Conservation (phyloP, 1,284 basidiomycete species). For the Cerioporus squamosus region DNA sequence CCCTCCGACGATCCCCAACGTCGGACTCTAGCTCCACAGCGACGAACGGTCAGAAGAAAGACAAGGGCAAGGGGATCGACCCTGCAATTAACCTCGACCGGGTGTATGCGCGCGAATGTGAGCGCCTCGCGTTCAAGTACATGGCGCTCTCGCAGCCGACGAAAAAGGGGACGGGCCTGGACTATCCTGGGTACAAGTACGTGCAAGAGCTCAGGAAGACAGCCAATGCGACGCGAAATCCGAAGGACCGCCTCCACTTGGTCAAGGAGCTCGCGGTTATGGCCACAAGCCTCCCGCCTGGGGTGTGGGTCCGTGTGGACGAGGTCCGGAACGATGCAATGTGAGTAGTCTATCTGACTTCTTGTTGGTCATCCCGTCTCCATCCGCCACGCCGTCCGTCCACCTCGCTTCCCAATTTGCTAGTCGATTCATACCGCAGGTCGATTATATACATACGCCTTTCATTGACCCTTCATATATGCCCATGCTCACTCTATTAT, state of each 20-base stretch:
- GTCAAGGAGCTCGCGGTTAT: constrained; percentile 58
- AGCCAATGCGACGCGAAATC: constrained; percentile 45
- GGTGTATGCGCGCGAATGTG: constrained; percentile 48
- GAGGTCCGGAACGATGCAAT: constrained; percentile 59
- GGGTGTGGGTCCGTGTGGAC: constrained; percentile 60
- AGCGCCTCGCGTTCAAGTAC: constrained; percentile 51
- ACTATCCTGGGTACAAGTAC: constrained; percentile 44
- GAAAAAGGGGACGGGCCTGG: constrained; percentile 23
- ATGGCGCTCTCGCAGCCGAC: constrained; percentile 34
- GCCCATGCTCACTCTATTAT: not conserved
- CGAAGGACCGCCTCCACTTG: constrained; percentile 54
- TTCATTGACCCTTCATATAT: too few relatives aligned
- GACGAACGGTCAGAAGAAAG: constrained; percentile 23
- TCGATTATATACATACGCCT: not conserved
- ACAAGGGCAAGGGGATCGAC: constrained; percentile 39
- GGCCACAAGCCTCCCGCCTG: constrained; percentile 55
- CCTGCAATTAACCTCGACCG: constrained; percentile 40
- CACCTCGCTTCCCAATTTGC: not conserved
- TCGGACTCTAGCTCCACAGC: not conserved
- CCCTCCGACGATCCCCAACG: not conserved
- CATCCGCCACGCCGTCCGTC: not conserved
- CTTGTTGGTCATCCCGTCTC: not conserved
- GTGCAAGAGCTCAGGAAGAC: constrained; percentile 37
- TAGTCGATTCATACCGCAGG: not conserved
- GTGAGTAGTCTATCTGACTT: constrained; percentile 34